These are phyloP conservation scores for Casuarina glauca DNA, from an alignment of 306 rosid genomes.

Conservation along the genomic window DNA sequence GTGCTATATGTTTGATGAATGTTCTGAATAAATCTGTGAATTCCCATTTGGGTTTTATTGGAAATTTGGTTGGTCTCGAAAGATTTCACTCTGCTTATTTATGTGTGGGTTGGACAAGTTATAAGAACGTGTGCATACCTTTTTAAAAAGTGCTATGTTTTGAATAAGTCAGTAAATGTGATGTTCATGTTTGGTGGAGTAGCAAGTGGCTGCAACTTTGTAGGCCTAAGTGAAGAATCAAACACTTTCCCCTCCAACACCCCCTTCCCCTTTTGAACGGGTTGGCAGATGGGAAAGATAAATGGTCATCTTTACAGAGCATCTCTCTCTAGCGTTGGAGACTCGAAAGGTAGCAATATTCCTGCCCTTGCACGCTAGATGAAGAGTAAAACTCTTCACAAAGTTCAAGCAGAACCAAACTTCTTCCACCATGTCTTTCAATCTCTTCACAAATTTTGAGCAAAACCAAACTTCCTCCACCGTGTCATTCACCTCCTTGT, in stretches of 20 bases:
- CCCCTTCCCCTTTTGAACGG: too few relatives aligned
- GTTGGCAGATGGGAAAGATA: too few relatives aligned
- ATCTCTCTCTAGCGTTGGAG: too few relatives aligned
- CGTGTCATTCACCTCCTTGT: too few relatives aligned
- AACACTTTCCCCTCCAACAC: too few relatives aligned
- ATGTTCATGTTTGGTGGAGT: background rate
- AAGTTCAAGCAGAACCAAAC: background rate
- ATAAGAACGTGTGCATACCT: too few relatives aligned
- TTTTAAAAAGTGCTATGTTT: background rate
- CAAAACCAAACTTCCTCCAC: too few relatives aligned
- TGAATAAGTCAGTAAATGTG: background rate
- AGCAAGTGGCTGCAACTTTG: background rate
- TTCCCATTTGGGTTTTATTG: background rate
- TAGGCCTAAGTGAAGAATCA: background rate
- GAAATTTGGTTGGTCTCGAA: background rate
- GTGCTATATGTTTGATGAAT: slow-evolving; percentile 49
- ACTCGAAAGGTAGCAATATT: background rate
- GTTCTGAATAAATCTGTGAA: slow-evolving; percentile 25
- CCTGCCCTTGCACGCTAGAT: background rate
- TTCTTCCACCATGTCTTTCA: too few relatives aligned
- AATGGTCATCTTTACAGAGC: too few relatives aligned
- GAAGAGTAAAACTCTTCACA: background rate
- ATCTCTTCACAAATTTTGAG: too few relatives aligned
- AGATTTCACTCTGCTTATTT: background rate
- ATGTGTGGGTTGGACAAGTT: background rate